Evolutionary conservation across 2,329 filamentous ascomycete genomes (phyloP).

Genomic region (Penicillium sp.): DNA sequence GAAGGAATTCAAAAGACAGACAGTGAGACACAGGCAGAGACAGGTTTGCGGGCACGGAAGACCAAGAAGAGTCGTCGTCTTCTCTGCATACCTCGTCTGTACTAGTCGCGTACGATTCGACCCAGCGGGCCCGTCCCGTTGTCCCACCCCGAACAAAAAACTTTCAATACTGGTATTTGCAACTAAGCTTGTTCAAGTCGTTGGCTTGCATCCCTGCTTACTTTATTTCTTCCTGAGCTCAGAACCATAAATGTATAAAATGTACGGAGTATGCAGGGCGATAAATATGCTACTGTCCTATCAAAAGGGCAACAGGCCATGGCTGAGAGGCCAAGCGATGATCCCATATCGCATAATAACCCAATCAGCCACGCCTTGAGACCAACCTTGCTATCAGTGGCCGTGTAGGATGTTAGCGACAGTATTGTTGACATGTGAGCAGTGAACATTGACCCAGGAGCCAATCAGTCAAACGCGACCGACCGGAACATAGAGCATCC

Average conservation of each 20-base stretch:
- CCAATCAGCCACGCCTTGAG: too few species aligned
- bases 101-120: slow-evolving; percentile 8
- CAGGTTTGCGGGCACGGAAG: slow-evolving; percentile 7
- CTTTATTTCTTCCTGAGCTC: too few species aligned
- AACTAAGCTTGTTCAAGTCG: not conserved
- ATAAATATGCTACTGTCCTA: too few species aligned
- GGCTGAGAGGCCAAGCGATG: too few species aligned
- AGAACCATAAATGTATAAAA: too few species aligned
- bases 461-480: not conserved
- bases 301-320: too few species aligned
- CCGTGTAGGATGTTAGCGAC: too few species aligned
- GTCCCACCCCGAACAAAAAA: slow-evolving; percentile 3
- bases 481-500: not conserved
- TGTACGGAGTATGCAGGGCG: too few species aligned
- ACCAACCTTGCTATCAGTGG: too few species aligned
- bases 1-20: slow-evolving; percentile 19
- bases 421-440: not conserved
- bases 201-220: too few species aligned
- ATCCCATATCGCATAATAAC: too few species aligned
- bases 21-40: slow-evolving; percentile 6
- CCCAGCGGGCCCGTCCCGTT: slow-evolving; percentile 9
- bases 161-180: not conserved
- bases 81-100: slow-evolving; percentile 16
- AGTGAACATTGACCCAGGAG: not conserved
- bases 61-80: slow-evolving; percentile 5